phyloP scores from a whole-genome alignment of 148 eudicot species.

The Diospyros lotus region DNA sequence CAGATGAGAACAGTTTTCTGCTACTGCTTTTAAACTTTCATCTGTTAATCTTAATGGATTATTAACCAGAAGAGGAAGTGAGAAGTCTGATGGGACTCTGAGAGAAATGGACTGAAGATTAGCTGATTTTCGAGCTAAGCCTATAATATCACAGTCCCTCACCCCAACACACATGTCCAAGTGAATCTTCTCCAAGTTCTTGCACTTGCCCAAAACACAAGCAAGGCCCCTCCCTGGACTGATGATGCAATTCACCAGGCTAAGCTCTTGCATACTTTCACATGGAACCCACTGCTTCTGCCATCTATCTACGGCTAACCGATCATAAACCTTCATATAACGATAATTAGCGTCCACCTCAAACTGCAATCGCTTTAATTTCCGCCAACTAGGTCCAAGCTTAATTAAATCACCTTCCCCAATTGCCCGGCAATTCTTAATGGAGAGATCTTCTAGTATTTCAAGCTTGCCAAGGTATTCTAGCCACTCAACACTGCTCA shows the following conservation, averaged over 20 bases:
- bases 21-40: conserved; percentile 63
- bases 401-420: conserved; percentile 84
- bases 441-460: conserved; percentile 56
- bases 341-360: conserved; percentile 86
- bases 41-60: conserved; percentile 71
- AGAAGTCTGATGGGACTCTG: conserved; percentile 68
- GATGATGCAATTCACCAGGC: conserved; percentile 66
- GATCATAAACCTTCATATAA: conserved; percentile 76
- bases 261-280: conserved; percentile 69
- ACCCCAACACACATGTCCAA: conserved; percentile 87
- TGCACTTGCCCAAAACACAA: conserved; percentile 65
- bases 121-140: conserved; percentile 52
- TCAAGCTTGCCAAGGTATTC: conserved; percentile 75
- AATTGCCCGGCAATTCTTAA: conserved; percentile 78
- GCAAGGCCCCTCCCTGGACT: conserved; percentile 92
- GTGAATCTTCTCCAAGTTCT: conserved; percentile 61
- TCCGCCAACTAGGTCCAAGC: conserved; percentile 70
- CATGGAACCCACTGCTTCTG: conserved; percentile 61
- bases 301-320: conserved; percentile 73
- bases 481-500: conserved; percentile 76
- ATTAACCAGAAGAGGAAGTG: conserved; percentile 50
- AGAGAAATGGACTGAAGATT: conserved; percentile 65
- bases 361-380: conserved; percentile 55
- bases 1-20: conserved; percentile 53
- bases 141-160: conserved; percentile 62